Conservation (phyloP, 371 early-diverging fungal species). For the Cokeromyces recurvatus region DNA sequence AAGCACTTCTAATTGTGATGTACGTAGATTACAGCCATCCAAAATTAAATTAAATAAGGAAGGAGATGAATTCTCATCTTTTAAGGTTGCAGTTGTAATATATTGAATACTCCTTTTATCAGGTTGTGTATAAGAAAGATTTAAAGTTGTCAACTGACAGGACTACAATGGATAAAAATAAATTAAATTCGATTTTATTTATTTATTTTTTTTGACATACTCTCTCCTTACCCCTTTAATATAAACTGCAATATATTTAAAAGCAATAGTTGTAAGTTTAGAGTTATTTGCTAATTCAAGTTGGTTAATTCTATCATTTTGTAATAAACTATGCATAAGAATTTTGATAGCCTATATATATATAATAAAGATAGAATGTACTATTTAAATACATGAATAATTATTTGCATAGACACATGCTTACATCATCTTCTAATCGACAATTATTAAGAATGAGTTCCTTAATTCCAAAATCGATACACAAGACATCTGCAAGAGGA, state of each 20-base stretch:
- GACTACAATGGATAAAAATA: conserved; percentile 12
- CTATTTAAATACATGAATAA: too few relatives aligned
- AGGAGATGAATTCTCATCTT: conserved; percentile 15
- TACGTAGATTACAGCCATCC: conserved; percentile 53
- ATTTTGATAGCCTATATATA: conserved; percentile 51
- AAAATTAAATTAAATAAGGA: conserved; percentile 48
- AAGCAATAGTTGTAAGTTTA: conserved; percentile 48
- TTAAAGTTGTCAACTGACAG: conserved; percentile 17
- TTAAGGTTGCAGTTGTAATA: conserved; percentile 45
- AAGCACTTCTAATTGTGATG: conserved; percentile 48
- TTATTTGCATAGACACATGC: too few relatives aligned
- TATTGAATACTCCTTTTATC: conserved; percentile 57
- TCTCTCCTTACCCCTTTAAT: conserved; percentile 52
- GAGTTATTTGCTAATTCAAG: conserved; percentile 55
- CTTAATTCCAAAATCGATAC: conserved; percentile 51
- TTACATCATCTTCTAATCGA: conserved; percentile 65
- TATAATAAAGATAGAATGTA: too few relatives aligned
- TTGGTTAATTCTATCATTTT: conserved; percentile 45
- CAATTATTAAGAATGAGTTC: conserved; percentile 54
- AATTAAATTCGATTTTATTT: not conserved
- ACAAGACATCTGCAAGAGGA: conserved; percentile 60
- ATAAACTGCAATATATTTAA: conserved; percentile 65
- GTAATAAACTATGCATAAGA: conserved; percentile 53
- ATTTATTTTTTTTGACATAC: too few relatives aligned
- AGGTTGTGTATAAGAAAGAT: conserved; percentile 29